Evolutionary conservation across 805 yeast genomes (phyloP), one percentile per base, ranked within the genome.

Genomic region (Candida orba): DNA sequence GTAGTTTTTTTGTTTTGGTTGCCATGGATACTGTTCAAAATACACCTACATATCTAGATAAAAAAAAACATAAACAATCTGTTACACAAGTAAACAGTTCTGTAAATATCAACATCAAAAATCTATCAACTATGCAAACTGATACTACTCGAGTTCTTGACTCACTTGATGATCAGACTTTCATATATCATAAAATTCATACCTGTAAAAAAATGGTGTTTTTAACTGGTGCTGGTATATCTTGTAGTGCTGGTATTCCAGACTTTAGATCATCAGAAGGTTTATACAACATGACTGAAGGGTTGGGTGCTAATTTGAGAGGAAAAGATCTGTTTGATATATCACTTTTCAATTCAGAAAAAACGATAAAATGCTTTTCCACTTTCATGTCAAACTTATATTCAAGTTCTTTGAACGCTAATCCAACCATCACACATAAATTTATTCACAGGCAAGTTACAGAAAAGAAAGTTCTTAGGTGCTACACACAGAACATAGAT

Each of bases 191-290:
- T 3, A 56, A 51, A 39, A 60, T 68, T 9, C 56, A 53, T 41
- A 60, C 58, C 37, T 57, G 69, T 6, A 57, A 73, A 42, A 78
- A 73, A 53, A 66, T 81, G n/a, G 71, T 84, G 18, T 72, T 85
- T 4, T 68, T 90, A 43, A 89, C 96, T 0, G 98, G 99, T 8
- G 99, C 99, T 3, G 99, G 99, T 1, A 88, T 91, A 46, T 87
- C 96, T 14, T 88, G 96, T 60, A 87, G 85, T 59, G 97, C 98
- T 1, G 98, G 99, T 0, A 93, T 91, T 38, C 99, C 99, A 32
- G 98, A 91, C 60, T 90, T 90, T 60, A 72, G 98, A 44, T 84
- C 95, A 4, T 68, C 80, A 9, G 77, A 83, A 52, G 98, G 98
- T 2, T 71, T 90, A 9, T 90, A 91, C 65, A 79, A 83, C 47